A percentile compares a stretch with the other conserved stretches of the same genome.
Conservation (phyloP, 805 yeast species). For the Candida broadrunensis region DNA sequence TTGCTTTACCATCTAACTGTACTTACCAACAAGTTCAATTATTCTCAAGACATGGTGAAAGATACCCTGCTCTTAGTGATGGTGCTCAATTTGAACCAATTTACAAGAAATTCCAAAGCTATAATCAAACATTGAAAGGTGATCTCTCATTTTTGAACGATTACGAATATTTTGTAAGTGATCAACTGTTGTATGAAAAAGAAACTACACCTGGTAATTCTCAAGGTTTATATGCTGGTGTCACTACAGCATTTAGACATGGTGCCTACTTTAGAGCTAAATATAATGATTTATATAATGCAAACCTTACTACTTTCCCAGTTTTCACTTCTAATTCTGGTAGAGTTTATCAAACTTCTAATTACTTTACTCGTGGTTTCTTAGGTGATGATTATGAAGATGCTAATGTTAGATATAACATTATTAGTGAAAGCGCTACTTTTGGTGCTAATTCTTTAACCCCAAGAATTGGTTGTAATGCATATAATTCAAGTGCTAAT, state of each 20-base stretch:
- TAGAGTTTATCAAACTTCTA: conserved; percentile 55
- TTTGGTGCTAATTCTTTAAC: conserved; percentile 62
- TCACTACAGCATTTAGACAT: conserved; percentile 43
- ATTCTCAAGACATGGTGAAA: conserved; percentile 75
- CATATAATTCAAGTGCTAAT: conserved; percentile 29
- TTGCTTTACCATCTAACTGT: conserved; percentile 50
- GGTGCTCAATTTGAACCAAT: conserved; percentile 27
- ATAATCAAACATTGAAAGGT: conserved; percentile 36
- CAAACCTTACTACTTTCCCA: conserved; percentile 32
- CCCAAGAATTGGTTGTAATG: conserved; percentile 45
- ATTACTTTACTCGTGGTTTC: conserved; percentile 59
- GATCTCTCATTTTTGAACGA: conserved; percentile 53
- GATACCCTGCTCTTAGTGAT: conserved; percentile 44
- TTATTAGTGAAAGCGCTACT: conserved; percentile 43
- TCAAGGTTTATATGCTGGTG: conserved; percentile 49
- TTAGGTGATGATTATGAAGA: conserved; percentile 40
- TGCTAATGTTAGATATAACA: conserved; percentile 26
- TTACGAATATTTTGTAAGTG: conserved; percentile 48
- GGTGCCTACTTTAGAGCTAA: conserved; percentile 48
- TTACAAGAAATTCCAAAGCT: conserved; percentile 20
- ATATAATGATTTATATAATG: conserved; percentile 46
- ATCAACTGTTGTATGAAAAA: conserved; percentile 39
- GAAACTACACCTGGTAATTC: conserved; percentile 49
- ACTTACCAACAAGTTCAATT: conserved; percentile 65
- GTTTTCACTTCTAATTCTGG: conserved; percentile 55